Conservation (phyloP, 2,329 filamentous ascomycete species). For the Trichoderma guizhouense region DNA sequence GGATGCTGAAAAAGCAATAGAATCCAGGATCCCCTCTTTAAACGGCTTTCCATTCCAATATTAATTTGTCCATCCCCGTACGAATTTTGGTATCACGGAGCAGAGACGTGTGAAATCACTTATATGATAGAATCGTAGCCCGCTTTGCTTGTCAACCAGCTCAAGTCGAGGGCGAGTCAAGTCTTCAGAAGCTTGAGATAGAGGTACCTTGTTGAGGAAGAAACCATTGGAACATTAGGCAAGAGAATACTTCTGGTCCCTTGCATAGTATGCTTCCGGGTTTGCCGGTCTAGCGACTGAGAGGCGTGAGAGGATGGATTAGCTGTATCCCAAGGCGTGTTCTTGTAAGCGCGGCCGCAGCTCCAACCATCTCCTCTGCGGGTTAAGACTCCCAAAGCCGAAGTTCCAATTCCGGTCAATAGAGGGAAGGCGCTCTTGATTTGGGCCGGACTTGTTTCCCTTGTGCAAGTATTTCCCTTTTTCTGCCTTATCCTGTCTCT, state of each 20-base stretch:
- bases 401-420: background rate
- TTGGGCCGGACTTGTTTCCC: background rate
- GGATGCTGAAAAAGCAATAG: background rate
- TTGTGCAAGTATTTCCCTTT: background rate
- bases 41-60: background rate
- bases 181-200: background rate
- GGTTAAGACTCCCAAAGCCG: background rate
- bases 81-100: background rate
- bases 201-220: background rate
- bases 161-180: background rate
- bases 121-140: background rate
- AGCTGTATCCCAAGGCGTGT: background rate
- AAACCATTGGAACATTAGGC: background rate
- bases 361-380: background rate
- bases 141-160: background rate
- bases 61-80: background rate
- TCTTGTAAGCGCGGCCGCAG: background rate
- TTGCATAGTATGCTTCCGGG: background rate
- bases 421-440: background rate
- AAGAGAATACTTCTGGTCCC: background rate
- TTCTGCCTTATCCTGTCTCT: background rate
- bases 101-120: background rate
- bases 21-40: background rate
- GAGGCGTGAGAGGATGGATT: background rate
- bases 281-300: background rate